Conservation (phyloP, 257 asterid species). For the Rubia yunnanensis region DNA sequence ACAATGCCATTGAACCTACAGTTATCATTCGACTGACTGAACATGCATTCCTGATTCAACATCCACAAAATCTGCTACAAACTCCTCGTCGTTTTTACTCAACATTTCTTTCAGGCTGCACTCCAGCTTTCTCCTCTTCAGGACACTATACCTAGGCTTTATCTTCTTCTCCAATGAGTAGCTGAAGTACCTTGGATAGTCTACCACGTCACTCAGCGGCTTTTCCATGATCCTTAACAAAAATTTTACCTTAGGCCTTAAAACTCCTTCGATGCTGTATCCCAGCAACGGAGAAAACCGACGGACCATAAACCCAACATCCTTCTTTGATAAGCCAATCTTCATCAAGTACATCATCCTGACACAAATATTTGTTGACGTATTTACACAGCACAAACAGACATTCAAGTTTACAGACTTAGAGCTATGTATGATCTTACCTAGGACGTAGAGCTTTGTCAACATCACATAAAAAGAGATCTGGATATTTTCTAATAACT, state of each 20-base stretch:
- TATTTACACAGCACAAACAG: not conserved
- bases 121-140: constrained; percentile 51
- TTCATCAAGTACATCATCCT: constrained; percentile 60
- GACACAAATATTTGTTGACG: constrained; percentile 4
- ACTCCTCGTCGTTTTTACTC: constrained; percentile 83
- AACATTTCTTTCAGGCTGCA: constrained; percentile 68
- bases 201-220: constrained; percentile 62
- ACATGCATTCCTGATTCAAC: constrained; percentile 18
- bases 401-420: not conserved
- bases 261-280: constrained; percentile 63
- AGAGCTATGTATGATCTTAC: constrained; percentile 27
- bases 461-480: constrained; percentile 69
- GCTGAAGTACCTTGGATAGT: constrained; percentile 89
- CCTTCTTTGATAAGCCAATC: constrained; percentile 57
- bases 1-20: constrained; percentile 4
- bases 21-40: not conserved
- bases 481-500: constrained; percentile 82
- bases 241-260: constrained; percentile 77
- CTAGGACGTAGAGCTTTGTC: constrained; percentile 74
- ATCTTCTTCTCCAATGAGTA: constrained; percentile 93
- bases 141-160: constrained; percentile 71
- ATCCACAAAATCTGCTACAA: constrained; percentile 53
- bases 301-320: constrained; percentile 62
- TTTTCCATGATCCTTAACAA: constrained; percentile 52
- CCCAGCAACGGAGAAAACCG: constrained; percentile 87